Conservation (phyloP, 2,329 filamentous ascomycete genomes). For the Cladosporium sp. region DNA sequence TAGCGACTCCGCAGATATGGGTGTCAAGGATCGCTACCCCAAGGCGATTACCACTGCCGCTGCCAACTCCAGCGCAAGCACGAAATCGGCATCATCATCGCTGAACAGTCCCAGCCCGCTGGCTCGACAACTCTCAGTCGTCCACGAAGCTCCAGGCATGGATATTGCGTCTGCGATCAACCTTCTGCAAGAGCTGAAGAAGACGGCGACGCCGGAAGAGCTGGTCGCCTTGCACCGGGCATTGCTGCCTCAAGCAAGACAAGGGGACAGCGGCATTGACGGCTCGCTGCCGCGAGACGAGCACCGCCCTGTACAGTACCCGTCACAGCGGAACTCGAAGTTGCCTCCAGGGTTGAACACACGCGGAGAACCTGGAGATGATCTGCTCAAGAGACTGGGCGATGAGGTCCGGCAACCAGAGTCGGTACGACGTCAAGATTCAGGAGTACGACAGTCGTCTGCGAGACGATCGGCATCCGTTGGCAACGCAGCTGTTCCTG, state of each 20-base stretch:
- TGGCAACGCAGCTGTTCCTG: background rate
- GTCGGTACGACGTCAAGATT: no score
- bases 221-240: constrained; percentile 38
- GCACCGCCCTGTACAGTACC: background rate
- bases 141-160: constrained; percentile 26
- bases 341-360: constrained; percentile 22
- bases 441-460: background rate
- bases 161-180: constrained; percentile 41
- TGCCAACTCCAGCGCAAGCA: constrained; percentile 9
- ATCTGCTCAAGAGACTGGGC: constrained; percentile 27
- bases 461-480: background rate
- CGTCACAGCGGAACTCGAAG: constrained; percentile 13
- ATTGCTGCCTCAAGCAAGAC: constrained; percentile 21
- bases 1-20: constrained; percentile 9
- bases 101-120: constrained; percentile 14
- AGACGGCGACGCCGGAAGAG: constrained; percentile 43
- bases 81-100: constrained; percentile 16
- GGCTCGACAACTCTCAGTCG: constrained; percentile 23
- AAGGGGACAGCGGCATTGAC: background rate
- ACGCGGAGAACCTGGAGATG: constrained; percentile 18
- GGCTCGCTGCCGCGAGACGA: background rate
- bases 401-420: background rate
- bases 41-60: constrained; percentile 8
- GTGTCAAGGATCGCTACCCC: constrained; percentile 11
- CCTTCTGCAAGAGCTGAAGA: constrained; percentile 43